phyloP scores from a whole-genome alignment of 768 basidiomycete species.

The Amylocystis lapponica region DNA sequence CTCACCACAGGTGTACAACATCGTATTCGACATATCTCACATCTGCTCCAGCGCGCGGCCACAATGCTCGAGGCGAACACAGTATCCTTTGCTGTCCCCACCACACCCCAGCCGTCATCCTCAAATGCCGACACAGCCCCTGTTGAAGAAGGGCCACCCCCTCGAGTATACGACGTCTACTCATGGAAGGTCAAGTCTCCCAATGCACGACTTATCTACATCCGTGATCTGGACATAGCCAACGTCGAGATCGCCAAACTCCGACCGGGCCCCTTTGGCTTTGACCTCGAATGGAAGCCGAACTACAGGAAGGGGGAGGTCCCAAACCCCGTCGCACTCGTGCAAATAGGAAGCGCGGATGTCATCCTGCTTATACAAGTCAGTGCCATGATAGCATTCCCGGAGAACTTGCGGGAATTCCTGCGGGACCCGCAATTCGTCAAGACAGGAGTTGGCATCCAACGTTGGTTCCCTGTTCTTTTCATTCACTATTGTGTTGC shows the following conservation, averaged over 20 bases:
- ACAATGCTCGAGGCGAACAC: no score
- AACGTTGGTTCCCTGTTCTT: slow-evolving; percentile 36
- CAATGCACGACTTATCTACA: slow-evolving; percentile 17
- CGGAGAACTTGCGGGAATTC: slow-evolving; percentile 38
- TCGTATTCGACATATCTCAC: no score
- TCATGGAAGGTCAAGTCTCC: slow-evolving; percentile 17
- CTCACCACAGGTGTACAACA: no score
- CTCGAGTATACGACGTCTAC: slow-evolving; percentile 14
- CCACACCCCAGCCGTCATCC: no score
- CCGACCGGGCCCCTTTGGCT: slow-evolving; percentile 36
- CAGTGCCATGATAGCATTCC: slow-evolving; percentile 42
- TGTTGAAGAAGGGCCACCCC: no score
- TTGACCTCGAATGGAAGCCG: slow-evolving; percentile 82
- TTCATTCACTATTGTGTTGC: not conserved
- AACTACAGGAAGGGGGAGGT: slow-evolving; percentile 42
- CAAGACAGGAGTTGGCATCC: slow-evolving; percentile 75
- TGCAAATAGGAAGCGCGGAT: slow-evolving; percentile 60
- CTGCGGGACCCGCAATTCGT: slow-evolving; percentile 47
- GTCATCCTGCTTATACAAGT: slow-evolving; percentile 62
- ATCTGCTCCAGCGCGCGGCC: no score
- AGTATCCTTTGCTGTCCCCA: no score
- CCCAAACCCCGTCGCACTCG: slow-evolving; percentile 66
- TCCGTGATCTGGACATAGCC: slow-evolving; percentile 12
- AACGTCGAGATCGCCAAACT: slow-evolving; percentile 14
- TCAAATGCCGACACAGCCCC: no score